phyloP scores from a whole-genome alignment of 2,329 filamentous ascomycete species.

The Phyllosticta ampelicida region DNA sequence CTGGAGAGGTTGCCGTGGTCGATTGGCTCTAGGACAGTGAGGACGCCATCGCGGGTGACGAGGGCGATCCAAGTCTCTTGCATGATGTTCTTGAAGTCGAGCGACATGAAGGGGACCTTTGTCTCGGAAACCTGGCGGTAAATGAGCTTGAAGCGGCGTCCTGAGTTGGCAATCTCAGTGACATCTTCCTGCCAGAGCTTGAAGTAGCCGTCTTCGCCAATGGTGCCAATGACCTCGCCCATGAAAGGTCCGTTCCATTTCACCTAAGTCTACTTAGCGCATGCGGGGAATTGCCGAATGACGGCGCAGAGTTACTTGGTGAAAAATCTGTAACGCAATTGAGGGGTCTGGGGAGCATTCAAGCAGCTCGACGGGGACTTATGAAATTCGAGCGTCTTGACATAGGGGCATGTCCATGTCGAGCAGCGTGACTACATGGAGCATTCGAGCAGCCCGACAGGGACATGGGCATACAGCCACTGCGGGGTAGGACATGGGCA shows the following conservation, averaged over 20 bases:
- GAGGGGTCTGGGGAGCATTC: background rate
- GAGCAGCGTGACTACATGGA: too few species aligned
- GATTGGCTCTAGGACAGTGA: slow-evolving; percentile 75
- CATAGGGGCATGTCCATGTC: too few species aligned
- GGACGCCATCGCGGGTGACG: slow-evolving; percentile 68
- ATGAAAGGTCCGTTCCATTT: slow-evolving; percentile 90
- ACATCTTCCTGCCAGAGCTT: slow-evolving; percentile 90
- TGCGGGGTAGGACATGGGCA: background rate
- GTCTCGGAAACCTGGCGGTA: slow-evolving; percentile 54
- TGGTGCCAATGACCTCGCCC: slow-evolving; percentile 77
- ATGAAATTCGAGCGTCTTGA: too few species aligned
- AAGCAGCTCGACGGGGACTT: too few species aligned
- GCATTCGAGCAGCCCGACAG: too few species aligned
- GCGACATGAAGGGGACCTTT: slow-evolving; percentile 59
- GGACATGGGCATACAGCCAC: background rate
- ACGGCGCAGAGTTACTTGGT: slow-evolving; percentile 12
- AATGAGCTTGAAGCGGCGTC: slow-evolving; percentile 69
- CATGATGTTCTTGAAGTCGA: slow-evolving; percentile 78
- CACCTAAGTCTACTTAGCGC: slow-evolving; percentile 42
- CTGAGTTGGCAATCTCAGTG: slow-evolving; percentile 59
- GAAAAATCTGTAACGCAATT: too few species aligned
- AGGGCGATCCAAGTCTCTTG: slow-evolving; percentile 78
- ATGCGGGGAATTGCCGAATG: slow-evolving; percentile 5
- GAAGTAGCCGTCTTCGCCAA: slow-evolving; percentile 82
- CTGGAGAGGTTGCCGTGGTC: slow-evolving; percentile 64